Conservation (phyloP, 2,329 filamentous ascomycete genomes). For the Aspergillus ruber region DNA sequence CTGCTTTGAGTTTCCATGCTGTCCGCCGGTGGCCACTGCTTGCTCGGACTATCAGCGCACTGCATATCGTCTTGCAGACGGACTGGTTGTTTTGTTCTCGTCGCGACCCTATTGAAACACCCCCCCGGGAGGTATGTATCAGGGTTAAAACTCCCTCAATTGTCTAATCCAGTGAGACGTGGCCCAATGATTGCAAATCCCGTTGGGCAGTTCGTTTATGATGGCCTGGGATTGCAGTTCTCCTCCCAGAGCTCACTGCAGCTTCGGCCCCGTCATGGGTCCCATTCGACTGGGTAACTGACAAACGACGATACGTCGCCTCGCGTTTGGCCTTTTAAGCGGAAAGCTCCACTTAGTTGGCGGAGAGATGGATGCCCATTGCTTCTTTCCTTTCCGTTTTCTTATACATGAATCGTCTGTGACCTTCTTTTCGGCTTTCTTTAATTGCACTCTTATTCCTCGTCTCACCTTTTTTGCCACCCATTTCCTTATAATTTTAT, state of each 20-base stretch:
- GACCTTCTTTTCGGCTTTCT: conserved; percentile 16
- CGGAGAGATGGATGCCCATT: conserved; percentile 24
- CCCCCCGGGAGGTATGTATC: conserved; percentile 8
- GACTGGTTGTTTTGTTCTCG: conserved; percentile 18
- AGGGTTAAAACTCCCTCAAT: conserved; percentile 12
- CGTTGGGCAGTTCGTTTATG: conserved; percentile 28
- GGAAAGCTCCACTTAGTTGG: conserved; percentile 20
- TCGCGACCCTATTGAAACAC: conserved; percentile 23
- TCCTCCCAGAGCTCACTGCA: conserved; percentile 19
- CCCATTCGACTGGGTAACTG: conserved; percentile 21
- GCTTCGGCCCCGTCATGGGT: conserved; percentile 19
- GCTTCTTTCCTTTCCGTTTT: conserved; percentile 16
- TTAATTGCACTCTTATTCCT: conserved; percentile 11
- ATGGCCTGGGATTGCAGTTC: conserved; percentile 22
- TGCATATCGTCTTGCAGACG: conserved; percentile 25
- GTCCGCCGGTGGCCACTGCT: conserved; percentile 13
- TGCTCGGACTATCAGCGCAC: conserved; percentile 8
- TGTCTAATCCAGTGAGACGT: conserved; percentile 31
- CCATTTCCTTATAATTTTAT: conserved; percentile 3
- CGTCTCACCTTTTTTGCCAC: conserved; percentile 11
- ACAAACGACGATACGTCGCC: conserved; percentile 31
- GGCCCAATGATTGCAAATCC: conserved; percentile 32
- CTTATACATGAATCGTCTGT: conserved; percentile 24
- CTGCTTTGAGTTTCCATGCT: not conserved
- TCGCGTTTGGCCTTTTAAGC: conserved; percentile 19